Percentiles rank a stretch among this genome's conserved stretches.
phyloP scores from a whole-genome alignment of 1,284 basidiomycete species.

The Heliocybe sulcata region DNA sequence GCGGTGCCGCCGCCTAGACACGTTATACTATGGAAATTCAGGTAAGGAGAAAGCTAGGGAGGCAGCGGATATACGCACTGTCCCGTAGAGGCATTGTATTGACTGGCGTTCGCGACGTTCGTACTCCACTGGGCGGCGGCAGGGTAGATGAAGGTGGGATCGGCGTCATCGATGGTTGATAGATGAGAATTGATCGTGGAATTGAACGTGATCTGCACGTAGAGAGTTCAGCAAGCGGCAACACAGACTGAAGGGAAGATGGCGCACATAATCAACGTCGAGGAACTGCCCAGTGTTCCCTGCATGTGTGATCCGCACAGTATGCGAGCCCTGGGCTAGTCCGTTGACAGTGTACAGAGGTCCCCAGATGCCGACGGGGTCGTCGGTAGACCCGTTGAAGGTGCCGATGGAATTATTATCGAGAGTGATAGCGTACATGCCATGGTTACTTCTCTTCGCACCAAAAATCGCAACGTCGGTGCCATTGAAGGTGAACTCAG shows the following conservation, averaged over 20 bases:
- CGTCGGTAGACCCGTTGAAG: neutral
- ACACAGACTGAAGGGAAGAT: neutral
- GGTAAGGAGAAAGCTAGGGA: constrained; percentile 8
- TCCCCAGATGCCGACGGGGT: constrained; percentile 5
- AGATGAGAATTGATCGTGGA: constrained; percentile 12
- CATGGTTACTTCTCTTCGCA: constrained; percentile 22
- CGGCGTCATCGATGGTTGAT: constrained; percentile 17
- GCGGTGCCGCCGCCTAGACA: neutral
- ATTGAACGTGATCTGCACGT: constrained; percentile 15
- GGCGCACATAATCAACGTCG: constrained; percentile 17
- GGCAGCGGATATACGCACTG: constrained; percentile 20
- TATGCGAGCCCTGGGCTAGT: constrained; percentile 6
- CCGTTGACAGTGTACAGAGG: constrained; percentile 7
- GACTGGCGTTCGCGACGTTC: constrained; percentile 12
- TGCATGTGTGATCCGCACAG: constrained; percentile 8
- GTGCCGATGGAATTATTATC: constrained; percentile 3
- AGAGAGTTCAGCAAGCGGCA: neutral
- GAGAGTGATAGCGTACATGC: constrained; percentile 11
- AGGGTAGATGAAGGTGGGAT: constrained; percentile 16
- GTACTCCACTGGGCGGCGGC: constrained; percentile 14
- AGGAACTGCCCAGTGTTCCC: constrained; percentile 1
- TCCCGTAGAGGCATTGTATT: constrained; percentile 22
- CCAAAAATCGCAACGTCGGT: constrained; percentile 26
- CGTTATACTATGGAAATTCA: neutral
- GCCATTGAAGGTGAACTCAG: constrained; percentile 26